Percentiles rank a stretch among this genome's conserved stretches.
phyloP scores from a whole-genome alignment of 1,284 basidiomycete species.

The Pascua sp. region DNA sequence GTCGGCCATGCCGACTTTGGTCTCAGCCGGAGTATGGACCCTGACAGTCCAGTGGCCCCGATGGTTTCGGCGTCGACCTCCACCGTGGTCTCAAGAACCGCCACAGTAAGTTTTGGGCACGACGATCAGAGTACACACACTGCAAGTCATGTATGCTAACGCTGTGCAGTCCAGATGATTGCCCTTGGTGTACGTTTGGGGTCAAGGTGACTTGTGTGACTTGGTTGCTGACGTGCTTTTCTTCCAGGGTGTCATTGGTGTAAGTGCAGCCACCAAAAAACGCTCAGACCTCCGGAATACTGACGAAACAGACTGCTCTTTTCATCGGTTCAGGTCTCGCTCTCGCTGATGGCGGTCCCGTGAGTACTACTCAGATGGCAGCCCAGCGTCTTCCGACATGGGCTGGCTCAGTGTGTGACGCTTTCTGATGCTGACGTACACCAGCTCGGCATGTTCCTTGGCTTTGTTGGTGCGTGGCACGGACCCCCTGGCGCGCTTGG shows the following conservation, averaged over 20 bases:
- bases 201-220: neutral
- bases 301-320: slow-evolving; percentile 11
- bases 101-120: slow-evolving; percentile 11
- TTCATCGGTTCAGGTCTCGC: slow-evolving; percentile 18
- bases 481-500: neutral
- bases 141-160: neutral
- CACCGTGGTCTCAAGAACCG: slow-evolving; percentile 21
- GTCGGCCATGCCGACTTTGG: too few relatives aligned
- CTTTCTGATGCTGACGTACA: neutral
- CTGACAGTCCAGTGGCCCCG: slow-evolving; percentile 51
- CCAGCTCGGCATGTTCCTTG: slow-evolving; percentile 15
- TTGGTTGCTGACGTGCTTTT: slow-evolving; percentile 2
- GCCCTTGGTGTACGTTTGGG: slow-evolving; percentile 15
- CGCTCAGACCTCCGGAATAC: neutral
- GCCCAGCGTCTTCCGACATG: neutral
- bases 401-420: neutral
- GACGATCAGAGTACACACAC: too few relatives aligned
- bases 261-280: neutral
- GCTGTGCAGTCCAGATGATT: slow-evolving; percentile 18
- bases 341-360: slow-evolving; percentile 48
- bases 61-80: neutral
- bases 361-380: slow-evolving; percentile 3
- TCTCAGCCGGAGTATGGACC: too few relatives aligned
- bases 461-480: slow-evolving; percentile 9
- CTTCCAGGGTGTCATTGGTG: slow-evolving; percentile 15